Percentiles rank a stretch among this genome's conserved stretches.
Conservation (phyloP, 192 early-diverging fungal species). For the Chytriomyces confervae region DNA sequence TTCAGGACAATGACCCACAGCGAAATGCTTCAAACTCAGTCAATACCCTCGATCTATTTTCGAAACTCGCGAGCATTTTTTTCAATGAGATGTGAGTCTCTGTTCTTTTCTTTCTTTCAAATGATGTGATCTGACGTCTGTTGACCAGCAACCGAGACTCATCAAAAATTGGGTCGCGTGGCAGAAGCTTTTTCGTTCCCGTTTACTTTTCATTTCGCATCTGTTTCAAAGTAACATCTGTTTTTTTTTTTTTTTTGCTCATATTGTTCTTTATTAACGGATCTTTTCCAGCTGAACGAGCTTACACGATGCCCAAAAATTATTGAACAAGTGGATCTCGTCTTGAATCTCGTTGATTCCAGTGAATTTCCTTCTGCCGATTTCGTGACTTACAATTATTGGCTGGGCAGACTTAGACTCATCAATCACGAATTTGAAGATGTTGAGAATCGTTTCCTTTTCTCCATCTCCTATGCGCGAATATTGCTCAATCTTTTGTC, state of each 20-base stretch:
- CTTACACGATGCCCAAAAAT: conserved; percentile 34
- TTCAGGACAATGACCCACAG: conserved; percentile 5
- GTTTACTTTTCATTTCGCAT: conserved; percentile 15
- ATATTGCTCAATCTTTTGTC: not conserved
- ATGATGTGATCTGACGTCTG: not conserved
- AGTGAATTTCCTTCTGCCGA: conserved; percentile 7
- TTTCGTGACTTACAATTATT: conserved; percentile 25
- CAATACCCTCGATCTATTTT: conserved; percentile 22
- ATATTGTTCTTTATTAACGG: not conserved
- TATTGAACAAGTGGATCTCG: conserved; percentile 33
- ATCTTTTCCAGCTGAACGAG: conserved; percentile 19
- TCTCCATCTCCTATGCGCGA: not conserved
- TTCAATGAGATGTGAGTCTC: conserved; percentile 17
- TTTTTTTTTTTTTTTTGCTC: not conserved
- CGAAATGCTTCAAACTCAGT: not conserved
- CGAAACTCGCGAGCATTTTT: conserved; percentile 1
- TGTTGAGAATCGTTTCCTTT: not conserved
- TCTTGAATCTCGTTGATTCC: not conserved
- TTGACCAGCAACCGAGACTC: not conserved
- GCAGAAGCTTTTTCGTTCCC: conserved; percentile 25
- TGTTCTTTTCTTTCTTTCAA: not conserved
- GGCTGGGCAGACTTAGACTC: conserved; percentile 14
- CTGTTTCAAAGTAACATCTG: conserved; percentile 21
- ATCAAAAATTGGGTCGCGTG: not conserved
- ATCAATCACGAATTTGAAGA: conserved; percentile 30